phyloP scores from a whole-genome alignment of 805 yeast species.

The Lipomyces sp. region DNA sequence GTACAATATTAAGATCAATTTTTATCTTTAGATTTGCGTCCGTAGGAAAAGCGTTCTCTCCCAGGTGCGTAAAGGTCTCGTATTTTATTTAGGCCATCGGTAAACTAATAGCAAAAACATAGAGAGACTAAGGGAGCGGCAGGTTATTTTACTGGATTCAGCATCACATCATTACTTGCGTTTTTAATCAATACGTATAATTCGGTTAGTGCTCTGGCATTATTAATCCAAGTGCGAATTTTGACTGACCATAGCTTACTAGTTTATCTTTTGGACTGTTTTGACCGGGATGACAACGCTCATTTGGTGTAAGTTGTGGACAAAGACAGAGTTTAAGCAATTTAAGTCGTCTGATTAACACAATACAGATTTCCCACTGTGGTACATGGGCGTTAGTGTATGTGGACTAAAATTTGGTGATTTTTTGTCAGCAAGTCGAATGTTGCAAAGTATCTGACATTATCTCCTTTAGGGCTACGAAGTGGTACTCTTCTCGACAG shows the following conservation, averaged over 20 bases:
- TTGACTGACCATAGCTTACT: slow-evolving; percentile 18
- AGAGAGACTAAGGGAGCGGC: slow-evolving; percentile 2
- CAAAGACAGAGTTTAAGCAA: not conserved
- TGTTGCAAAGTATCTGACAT: no score
- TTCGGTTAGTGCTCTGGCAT: slow-evolving; percentile 12
- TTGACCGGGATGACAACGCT: slow-evolving; percentile 76
- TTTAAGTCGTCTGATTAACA: no score
- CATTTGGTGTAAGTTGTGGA: slow-evolving; percentile 60
- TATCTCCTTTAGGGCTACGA: slow-evolving; percentile 84
- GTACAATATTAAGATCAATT: not conserved
- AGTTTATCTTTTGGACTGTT: slow-evolving; percentile 82
- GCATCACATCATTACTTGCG: slow-evolving; percentile 29
- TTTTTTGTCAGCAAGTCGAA: not conserved
- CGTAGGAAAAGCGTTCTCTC: no score
- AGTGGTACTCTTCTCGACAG: slow-evolving; percentile 55
- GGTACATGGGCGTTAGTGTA: slow-evolving; percentile 84
- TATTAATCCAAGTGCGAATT: no score
- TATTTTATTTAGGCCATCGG: no score
- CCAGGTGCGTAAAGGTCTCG: not conserved
- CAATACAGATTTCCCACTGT: slow-evolving; percentile 71
- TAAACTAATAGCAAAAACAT: not conserved
- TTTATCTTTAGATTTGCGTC: no score
- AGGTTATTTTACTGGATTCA: slow-evolving; percentile 23
- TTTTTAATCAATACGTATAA: slow-evolving; percentile 47
- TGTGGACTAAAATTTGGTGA: not conserved